Conservation (phyloP, 2,329 filamentous ascomycete genomes). For the Hymenoscyphus linearis region DNA sequence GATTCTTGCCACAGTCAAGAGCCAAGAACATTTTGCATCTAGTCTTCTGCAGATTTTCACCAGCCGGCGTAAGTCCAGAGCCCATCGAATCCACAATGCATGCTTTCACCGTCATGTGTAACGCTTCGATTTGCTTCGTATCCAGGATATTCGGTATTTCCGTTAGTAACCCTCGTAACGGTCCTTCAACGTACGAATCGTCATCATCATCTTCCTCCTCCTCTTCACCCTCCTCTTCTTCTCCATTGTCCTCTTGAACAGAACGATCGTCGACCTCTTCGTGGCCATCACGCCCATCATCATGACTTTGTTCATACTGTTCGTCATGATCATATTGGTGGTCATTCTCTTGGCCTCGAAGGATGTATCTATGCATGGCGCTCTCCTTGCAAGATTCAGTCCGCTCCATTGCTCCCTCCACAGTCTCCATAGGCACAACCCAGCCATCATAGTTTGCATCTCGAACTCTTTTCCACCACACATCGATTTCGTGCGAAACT, state of each 20-base stretch:
- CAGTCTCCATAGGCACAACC: conserved; percentile 53
- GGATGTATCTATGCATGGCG: conserved; percentile 46
- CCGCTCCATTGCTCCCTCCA: conserved; percentile 52
- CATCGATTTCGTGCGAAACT: conserved; percentile 59
- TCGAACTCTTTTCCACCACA: conserved; percentile 58
- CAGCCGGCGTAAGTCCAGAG: conserved; percentile 58
- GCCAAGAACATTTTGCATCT: conserved; percentile 85
- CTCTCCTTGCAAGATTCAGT: conserved; percentile 55
- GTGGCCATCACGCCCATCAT: conserved; percentile 35
- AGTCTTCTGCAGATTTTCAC: conserved; percentile 83
- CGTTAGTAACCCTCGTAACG: conserved; percentile 77
- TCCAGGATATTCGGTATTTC: conserved; percentile 93
- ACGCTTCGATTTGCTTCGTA: conserved; percentile 88
- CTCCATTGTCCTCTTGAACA: conserved; percentile 38
- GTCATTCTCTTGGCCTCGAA: conserved; percentile 32
- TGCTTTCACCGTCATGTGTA: conserved; percentile 96
- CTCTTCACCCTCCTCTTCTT: conserved; percentile 53
- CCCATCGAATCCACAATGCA: conserved; percentile 83
- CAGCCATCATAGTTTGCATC: conserved; percentile 57
- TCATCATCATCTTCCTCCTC: conserved; percentile 69
- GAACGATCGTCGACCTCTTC: conserved; percentile 44
- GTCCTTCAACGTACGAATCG: conserved; percentile 73
- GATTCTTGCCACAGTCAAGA: conserved; percentile 82
- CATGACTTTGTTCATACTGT: conserved; percentile 39
- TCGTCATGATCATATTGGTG: conserved; percentile 45